phyloP scores from a whole-genome alignment of 2,329 filamentous ascomycete genomes.

The Pseudogymnoascus sp. region DNA sequence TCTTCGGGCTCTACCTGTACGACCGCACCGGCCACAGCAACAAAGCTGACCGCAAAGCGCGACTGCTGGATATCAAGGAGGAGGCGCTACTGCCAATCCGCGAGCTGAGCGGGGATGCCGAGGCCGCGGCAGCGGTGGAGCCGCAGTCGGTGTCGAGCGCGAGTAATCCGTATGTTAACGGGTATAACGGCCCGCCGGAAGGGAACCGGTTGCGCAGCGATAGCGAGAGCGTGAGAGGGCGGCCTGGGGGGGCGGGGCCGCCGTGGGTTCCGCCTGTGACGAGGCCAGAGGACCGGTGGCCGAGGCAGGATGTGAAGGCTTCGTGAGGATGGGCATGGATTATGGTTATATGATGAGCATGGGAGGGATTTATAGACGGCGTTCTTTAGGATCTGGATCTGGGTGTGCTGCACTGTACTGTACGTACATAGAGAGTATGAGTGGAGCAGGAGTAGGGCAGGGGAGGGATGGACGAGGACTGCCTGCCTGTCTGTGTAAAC shows the following conservation, averaged over 20 bases:
- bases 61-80: conserved; percentile 46
- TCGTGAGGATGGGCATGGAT: not conserved
- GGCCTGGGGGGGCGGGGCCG: not conserved
- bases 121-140: conserved; percentile 11
- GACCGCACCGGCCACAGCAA: conserved; percentile 84
- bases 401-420: not conserved
- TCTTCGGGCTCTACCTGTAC: conserved; percentile 88
- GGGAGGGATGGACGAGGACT: not conserved
- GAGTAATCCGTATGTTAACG: conserved; percentile 14
- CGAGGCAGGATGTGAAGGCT: not conserved
- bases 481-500: not conserved
- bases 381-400: conserved; percentile 7
- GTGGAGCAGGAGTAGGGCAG: not conserved
- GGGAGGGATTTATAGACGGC: conserved; percentile 2
- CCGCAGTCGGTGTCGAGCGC: conserved; percentile 12
- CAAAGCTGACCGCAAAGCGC: conserved; percentile 75
- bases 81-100: conserved; percentile 22
- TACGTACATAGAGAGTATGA: not conserved
- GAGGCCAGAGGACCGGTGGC: not conserved
- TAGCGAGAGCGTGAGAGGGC: conserved; percentile 6
- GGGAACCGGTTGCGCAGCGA: conserved; percentile 11
- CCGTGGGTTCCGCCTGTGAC: not conserved
- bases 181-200: conserved; percentile 12
- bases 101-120: conserved; percentile 9
- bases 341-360: conserved; percentile 8